phyloP scores from a whole-genome alignment of 2,329 filamentous ascomycete genomes.

The Ilyonectria mors-panacis region DNA sequence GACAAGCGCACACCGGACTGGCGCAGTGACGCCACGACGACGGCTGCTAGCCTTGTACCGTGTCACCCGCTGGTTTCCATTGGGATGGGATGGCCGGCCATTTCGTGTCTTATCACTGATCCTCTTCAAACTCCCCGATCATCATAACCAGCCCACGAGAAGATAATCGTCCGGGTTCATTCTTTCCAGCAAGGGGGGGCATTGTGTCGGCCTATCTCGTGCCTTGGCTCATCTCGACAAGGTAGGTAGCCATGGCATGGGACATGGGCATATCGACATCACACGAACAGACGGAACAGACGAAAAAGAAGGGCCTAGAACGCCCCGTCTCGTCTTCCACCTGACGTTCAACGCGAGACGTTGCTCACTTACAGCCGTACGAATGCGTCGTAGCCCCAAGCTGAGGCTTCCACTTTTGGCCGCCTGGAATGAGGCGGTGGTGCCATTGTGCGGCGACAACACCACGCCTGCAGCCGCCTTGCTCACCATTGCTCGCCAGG shows the following conservation, averaged over 20 bases:
- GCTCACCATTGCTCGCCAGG: slow-evolving; percentile 10
- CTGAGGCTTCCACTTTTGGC: neutral
- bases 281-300: neutral
- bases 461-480: slow-evolving; percentile 41
- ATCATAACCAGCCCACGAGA: slow-evolving; percentile 9
- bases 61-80: slow-evolving; percentile 4
- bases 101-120: neutral
- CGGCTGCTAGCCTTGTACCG: slow-evolving; percentile 11
- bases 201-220: slow-evolving; percentile 19
- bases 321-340: neutral
- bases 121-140: neutral
- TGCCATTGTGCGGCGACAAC: slow-evolving; percentile 41
- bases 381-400: slow-evolving; percentile 2
- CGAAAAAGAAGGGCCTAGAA: neutral
- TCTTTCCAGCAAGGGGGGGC: neutral
- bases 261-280: slow-evolving; percentile 5
- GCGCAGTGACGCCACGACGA: neutral
- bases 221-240: slow-evolving; percentile 20
- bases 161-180: slow-evolving; percentile 17
- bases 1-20: neutral
- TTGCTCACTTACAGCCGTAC: neutral
- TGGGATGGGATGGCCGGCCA: slow-evolving; percentile 2
- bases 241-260: slow-evolving; percentile 1
- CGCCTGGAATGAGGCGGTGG: slow-evolving; percentile 32
- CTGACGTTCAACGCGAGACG: neutral